A percentile compares a stretch with the other conserved stretches of the same genome.
Conservation (phyloP, 805 yeast species). For the Candida takata region DNA sequence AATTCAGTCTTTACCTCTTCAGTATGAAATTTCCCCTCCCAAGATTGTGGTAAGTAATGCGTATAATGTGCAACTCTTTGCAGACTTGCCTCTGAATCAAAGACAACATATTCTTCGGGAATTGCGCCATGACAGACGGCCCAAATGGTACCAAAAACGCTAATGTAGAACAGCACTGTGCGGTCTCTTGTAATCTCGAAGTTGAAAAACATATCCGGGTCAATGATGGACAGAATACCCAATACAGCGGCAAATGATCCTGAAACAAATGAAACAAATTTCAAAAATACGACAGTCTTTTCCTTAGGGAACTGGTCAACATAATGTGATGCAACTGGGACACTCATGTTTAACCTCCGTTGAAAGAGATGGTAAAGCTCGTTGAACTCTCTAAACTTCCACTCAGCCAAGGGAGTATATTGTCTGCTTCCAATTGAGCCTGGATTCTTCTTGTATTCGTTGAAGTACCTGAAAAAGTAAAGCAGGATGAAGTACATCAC, state of each 20-base stretch:
- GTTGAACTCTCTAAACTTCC: conserved; percentile 92
- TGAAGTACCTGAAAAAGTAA: conserved; percentile 85
- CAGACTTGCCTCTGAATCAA: conserved; percentile 88
- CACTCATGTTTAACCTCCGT: conserved; percentile 68
- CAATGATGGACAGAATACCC: conserved; percentile 68
- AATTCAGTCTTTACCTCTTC: conserved; percentile 80
- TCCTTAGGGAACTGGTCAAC: conserved; percentile 91
- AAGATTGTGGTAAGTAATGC: conserved; percentile 79
- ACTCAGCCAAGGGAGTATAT: conserved; percentile 89
- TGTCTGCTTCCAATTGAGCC: conserved; percentile 75
- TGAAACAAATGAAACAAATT: conserved; percentile 63
- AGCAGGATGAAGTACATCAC: conserved; percentile 75
- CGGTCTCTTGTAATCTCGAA: conserved; percentile 80
- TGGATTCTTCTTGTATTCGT: conserved; percentile 87
- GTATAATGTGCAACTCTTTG: conserved; percentile 78
- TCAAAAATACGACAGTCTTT: conserved; percentile 44
- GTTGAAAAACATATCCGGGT: conserved; percentile 85
- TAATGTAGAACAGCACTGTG: conserved; percentile 81
- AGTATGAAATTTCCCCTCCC: conserved; percentile 84
- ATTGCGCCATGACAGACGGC: conserved; percentile 73
- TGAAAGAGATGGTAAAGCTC: conserved; percentile 87
- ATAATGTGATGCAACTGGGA: conserved; percentile 73
- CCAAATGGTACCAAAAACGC: conserved; percentile 81
- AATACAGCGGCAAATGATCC: conserved; percentile 89
- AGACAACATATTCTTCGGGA: conserved; percentile 60